Evolutionary conservation across 306 rosid species (phyloP).

Genomic region (Quillaja saponaria): DNA sequence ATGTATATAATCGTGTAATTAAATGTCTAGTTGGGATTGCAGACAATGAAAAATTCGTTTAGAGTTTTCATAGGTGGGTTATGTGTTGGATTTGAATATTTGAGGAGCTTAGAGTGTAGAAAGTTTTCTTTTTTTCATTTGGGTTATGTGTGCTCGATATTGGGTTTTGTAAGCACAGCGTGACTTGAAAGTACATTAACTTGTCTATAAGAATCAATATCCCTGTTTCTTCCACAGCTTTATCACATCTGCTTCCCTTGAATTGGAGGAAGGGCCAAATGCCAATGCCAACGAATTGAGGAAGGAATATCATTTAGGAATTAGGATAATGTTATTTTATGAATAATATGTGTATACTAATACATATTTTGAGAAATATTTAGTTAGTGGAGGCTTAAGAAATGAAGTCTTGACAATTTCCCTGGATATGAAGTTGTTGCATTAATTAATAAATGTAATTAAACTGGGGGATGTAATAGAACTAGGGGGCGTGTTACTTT

Average conservation of each 20-base stretch:
- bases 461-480: constrained; percentile 35
- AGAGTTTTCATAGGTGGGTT: not conserved
- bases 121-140: not conserved
- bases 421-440: constrained; percentile 29
- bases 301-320: constrained; percentile 8
- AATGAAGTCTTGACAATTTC: constrained; percentile 28
- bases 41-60: not conserved
- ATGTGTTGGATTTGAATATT: not conserved
- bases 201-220: too few species aligned
- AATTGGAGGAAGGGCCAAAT: too few species aligned
- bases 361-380: constrained; percentile 7
- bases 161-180: not conserved
- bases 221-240: too few species aligned
- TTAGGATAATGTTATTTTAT: not conserved
- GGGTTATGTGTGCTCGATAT: not conserved
- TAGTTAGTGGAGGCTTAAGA: constrained; percentile 41
- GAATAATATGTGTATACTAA: constrained; percentile 7
- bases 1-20: not conserved
- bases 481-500: constrained; percentile 36
- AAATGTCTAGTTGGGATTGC: too few species aligned
- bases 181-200: too few species aligned
- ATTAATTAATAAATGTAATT: constrained; percentile 26
- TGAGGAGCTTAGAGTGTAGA: not conserved
- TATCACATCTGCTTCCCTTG: too few species aligned
- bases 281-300: not conserved